phyloP scores from a whole-genome alignment of 2,329 filamentous ascomycete genomes.

The Fusarium lyarnte region DNA sequence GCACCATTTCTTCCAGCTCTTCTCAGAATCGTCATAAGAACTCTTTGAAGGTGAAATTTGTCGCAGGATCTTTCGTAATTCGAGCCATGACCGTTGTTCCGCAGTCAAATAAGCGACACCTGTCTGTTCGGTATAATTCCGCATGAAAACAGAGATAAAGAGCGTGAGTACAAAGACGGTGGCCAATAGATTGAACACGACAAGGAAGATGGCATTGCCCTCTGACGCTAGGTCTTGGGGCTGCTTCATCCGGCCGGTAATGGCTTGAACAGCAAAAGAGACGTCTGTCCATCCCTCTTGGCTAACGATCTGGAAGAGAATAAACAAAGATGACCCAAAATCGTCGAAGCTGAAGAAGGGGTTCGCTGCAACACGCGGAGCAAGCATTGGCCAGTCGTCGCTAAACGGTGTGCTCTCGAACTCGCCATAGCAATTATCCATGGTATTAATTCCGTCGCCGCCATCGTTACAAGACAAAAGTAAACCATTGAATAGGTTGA shows the following conservation, averaged over 20 bases:
- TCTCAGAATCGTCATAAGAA: constrained; percentile 80
- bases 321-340: constrained; percentile 92
- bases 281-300: constrained; percentile 98
- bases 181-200: constrained; percentile 94
- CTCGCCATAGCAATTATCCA: constrained; percentile 85
- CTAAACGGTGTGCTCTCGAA: constrained; percentile 79
- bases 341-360: constrained; percentile 93
- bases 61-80: constrained; percentile 87
- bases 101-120: constrained; percentile 95
- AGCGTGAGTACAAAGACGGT: constrained; percentile 96
- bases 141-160: constrained; percentile 99
- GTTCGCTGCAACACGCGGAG: constrained; percentile 83
- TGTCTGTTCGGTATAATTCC: constrained; percentile 98
- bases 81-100: constrained; percentile 96
- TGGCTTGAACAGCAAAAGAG: constrained; percentile 84
- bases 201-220: constrained; percentile 92
- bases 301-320: constrained; percentile 97
- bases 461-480: constrained; percentile 78
- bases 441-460: constrained; percentile 63
- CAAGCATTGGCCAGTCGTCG: constrained; percentile 78
- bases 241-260: constrained; percentile 80
- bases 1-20: constrained; percentile 90
- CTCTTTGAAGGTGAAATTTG: constrained; percentile 96
- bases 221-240: constrained; percentile 74
- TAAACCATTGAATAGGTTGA: constrained; percentile 90